Conservation (phyloP, 1,284 basidiomycete species). For the Phylloporus gajari region DNA sequence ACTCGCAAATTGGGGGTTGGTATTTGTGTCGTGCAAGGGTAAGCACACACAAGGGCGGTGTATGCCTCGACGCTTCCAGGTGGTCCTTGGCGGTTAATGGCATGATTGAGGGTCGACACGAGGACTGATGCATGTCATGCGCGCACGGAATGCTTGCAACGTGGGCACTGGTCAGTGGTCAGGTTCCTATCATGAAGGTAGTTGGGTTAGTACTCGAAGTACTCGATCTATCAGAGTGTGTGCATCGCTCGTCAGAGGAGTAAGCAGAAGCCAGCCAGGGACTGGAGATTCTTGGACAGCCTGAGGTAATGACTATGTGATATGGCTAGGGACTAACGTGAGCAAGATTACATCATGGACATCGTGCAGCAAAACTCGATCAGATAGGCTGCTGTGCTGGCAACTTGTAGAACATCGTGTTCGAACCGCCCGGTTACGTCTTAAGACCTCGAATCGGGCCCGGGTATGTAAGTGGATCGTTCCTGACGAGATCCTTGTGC, state of each 20-base stretch:
- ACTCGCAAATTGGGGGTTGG: constrained; percentile 3
- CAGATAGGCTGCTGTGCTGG: not conserved
- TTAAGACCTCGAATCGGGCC: not conserved
- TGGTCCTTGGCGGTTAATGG: constrained; percentile 39
- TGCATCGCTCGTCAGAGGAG: not conserved
- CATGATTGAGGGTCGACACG: constrained; percentile 31
- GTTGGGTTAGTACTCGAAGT: not conserved
- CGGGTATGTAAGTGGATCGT: not conserved
- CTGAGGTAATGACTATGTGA: not conserved
- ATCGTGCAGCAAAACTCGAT: not conserved
- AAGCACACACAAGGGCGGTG: constrained; percentile 16
- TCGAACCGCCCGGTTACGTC: not conserved
- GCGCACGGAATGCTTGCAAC: constrained; percentile 20
- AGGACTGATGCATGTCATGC: constrained; percentile 23
- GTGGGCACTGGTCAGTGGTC: constrained; percentile 27
- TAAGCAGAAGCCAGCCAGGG: not conserved
- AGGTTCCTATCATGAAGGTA: constrained; percentile 20
- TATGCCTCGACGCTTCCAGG: constrained; percentile 30
- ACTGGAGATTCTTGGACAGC: not conserved
- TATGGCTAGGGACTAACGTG: no score
- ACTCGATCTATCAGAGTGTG: not conserved
- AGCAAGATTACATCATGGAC: not conserved
- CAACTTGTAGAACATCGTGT: no score
- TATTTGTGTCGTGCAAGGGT: constrained; percentile 33
- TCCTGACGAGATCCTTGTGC: not conserved